Percentiles rank a stretch among this genome's conserved stretches.
Evolutionary conservation across 139 green algal species (phyloP).

Genomic region (Trebouxia sp.): DNA sequence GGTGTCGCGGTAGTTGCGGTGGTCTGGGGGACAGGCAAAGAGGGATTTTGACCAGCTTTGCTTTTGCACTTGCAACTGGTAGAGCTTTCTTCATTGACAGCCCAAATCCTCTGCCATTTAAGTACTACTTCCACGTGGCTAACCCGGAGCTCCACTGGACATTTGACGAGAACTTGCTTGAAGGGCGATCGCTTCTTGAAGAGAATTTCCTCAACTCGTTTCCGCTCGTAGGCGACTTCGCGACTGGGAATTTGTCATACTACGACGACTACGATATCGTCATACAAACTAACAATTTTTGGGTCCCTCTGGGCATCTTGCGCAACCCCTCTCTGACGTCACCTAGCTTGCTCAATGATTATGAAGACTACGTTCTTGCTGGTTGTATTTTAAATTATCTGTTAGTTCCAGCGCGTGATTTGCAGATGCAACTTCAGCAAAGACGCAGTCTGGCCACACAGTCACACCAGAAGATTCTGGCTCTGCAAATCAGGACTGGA

Average conservation of each 20-base stretch:
- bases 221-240: not conserved
- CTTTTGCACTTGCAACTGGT: not conserved
- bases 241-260: not conserved
- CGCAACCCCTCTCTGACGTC: not conserved
- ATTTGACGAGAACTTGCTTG: not conserved
- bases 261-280: not conserved
- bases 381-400: not conserved
- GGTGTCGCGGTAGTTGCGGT: not conserved
- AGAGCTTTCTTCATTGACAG: not conserved
- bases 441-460: not conserved
- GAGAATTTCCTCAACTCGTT: not conserved
- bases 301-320: not conserved
- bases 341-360: not conserved
- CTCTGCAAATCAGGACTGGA: not conserved
- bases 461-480: not conserved
- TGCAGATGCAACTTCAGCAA: not conserved
- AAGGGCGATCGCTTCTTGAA: not conserved
- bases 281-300: not conserved
- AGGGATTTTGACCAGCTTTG: not conserved
- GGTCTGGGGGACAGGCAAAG: not conserved
- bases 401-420: not conserved
- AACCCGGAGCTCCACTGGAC: not conserved
- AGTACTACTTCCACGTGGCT: not conserved
- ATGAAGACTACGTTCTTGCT: not conserved
- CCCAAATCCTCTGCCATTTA: not conserved